phyloP scores from a whole-genome alignment of 106 monocot genomes.

The Posidonia australis region DNA sequence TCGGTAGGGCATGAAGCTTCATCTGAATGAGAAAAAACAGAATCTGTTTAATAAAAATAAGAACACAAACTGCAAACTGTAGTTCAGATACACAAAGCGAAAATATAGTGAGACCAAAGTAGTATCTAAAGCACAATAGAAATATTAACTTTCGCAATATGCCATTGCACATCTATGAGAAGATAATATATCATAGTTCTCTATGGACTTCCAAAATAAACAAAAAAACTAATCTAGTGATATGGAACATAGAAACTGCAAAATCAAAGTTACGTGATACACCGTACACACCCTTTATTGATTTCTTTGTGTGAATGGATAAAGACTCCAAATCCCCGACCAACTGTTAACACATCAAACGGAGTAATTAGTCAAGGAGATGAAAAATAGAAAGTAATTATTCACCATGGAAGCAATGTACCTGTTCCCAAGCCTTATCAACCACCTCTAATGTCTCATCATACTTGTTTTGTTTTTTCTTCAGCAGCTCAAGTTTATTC shows the following conservation, averaged over 20 bases:
- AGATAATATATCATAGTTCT: too few relatives aligned
- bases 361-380: background rate
- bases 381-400: background rate
- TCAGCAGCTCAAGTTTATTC: constrained; percentile 49
- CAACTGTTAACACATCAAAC: constrained; percentile 32
- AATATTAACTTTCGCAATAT: background rate
- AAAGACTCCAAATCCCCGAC: constrained; percentile 44
- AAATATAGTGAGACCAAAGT: too few relatives aligned
- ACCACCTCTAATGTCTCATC: constrained; percentile 39
- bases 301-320: constrained; percentile 25
- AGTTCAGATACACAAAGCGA: too few relatives aligned
- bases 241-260: background rate
- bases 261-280: background rate
- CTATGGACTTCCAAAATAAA: background rate
- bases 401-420: constrained; percentile 10
- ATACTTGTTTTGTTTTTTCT: constrained; percentile 48
- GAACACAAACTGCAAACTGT: background rate
- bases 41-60: background rate
- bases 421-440: constrained; percentile 59
- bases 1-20: constrained; percentile 25
- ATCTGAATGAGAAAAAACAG: constrained; percentile 29
- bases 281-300: constrained; percentile 12
- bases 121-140: background rate
- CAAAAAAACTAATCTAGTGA: too few relatives aligned
- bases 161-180: too few relatives aligned